Evolutionary conservation across 805 yeast species (phyloP).

Genomic region (Starmerella stellata): DNA sequence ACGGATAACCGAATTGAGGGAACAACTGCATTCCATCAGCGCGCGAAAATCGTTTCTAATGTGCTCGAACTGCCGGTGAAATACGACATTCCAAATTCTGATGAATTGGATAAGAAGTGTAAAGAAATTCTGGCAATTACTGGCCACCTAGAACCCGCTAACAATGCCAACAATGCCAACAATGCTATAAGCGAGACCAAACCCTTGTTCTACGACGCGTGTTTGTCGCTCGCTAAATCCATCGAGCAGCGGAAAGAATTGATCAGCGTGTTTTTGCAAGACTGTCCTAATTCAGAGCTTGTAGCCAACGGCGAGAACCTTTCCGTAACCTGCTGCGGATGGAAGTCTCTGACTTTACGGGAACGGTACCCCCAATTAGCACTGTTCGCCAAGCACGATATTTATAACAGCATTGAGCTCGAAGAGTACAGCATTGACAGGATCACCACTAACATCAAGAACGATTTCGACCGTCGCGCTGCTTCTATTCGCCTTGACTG

Average conservation of each 20-base stretch:
- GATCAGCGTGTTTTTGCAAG: background rate
- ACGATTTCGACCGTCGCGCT: background rate
- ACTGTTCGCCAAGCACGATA: background rate
- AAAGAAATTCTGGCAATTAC: too few species aligned
- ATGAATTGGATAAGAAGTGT: too few species aligned
- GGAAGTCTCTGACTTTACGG: background rate
- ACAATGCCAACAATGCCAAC: too few species aligned
- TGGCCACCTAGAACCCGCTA: too few species aligned
- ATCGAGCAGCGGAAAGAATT: background rate
- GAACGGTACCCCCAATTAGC: background rate
- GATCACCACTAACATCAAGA: background rate
- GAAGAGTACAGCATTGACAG: background rate
- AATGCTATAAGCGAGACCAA: too few species aligned
- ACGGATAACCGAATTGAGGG: too few species aligned
- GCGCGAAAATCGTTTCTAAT: too few species aligned
- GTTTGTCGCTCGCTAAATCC: too few species aligned
- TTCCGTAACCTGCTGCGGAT: background rate
- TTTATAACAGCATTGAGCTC: background rate
- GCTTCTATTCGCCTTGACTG: background rate
- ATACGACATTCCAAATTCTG: too few species aligned
- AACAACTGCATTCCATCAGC: too few species aligned
- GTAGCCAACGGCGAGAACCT: background rate
- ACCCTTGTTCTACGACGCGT: too few species aligned
- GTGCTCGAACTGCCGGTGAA: too few species aligned
- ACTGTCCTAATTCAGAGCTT: background rate